phyloP scores from a whole-genome alignment of 1,284 basidiomycete genomes.

The Abortiporus biennis region DNA sequence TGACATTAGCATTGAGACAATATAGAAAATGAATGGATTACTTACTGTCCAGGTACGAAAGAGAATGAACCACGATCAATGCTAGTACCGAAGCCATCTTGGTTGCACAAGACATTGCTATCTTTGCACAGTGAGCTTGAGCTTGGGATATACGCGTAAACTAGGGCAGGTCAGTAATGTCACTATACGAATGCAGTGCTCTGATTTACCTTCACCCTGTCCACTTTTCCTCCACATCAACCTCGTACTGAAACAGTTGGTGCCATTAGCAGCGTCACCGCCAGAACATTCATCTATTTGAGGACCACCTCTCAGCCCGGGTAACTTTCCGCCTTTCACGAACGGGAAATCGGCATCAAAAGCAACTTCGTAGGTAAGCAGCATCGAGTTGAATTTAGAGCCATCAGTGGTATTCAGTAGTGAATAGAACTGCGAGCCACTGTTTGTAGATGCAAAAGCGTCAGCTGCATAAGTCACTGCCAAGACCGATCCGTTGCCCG shows the following conservation, averaged over 20 bases:
- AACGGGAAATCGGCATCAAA: slow-evolving; percentile 52
- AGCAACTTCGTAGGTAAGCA: slow-evolving; percentile 66
- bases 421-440: slow-evolving; percentile 61
- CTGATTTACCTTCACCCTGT: slow-evolving; percentile 33
- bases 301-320: slow-evolving; percentile 38
- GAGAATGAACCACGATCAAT: slow-evolving; percentile 32
- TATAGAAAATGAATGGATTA: slow-evolving; percentile 5
- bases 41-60: slow-evolving; percentile 47
- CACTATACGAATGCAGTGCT: background rate
- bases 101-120: slow-evolving; percentile 28
- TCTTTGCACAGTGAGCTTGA: slow-evolving; percentile 21
- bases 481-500: slow-evolving; percentile 45
- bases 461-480: slow-evolving; percentile 59
- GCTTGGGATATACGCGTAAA: slow-evolving; percentile 23
- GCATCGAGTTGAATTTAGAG: slow-evolving; percentile 52
- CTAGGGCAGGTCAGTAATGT: slow-evolving; percentile 20
- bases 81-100: slow-evolving; percentile 35
- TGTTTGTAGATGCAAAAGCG: slow-evolving; percentile 51
- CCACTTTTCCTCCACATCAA: slow-evolving; percentile 40
- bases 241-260: slow-evolving; percentile 39
- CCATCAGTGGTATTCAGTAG: slow-evolving; percentile 57
- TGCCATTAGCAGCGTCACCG: slow-evolving; percentile 32
- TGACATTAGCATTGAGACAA: no score
- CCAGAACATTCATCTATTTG: slow-evolving; percentile 34
- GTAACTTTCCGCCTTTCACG: slow-evolving; percentile 43